phyloP scores from a whole-genome alignment of 1,284 basidiomycete genomes.

The Boletus nobilissimus region DNA sequence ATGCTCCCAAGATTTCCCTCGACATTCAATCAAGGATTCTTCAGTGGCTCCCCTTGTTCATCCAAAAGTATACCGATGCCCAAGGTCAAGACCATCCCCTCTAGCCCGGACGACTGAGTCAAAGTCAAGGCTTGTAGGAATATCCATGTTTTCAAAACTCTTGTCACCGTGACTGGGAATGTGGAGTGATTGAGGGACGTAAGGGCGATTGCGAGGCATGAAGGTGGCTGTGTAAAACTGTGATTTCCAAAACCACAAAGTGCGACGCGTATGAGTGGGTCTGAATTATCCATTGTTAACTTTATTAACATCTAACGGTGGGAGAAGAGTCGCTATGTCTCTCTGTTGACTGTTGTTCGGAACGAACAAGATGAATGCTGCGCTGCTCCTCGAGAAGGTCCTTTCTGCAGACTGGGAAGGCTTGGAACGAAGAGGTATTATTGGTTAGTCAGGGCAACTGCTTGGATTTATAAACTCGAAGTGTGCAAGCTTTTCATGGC shows the following conservation, averaged over 20 bases:
- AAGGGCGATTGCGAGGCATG: neutral
- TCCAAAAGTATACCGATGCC: neutral
- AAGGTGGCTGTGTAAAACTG: neutral
- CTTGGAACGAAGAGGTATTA: conserved; percentile 11
- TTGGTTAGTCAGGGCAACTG: neutral
- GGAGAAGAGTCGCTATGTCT: neutral
- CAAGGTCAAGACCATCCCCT: neutral
- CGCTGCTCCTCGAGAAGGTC: conserved; percentile 7
- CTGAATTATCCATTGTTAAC: too few relatives aligned
- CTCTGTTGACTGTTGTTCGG: conserved; percentile 12
- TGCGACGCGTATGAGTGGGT: conserved; percentile 17
- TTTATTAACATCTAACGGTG: neutral
- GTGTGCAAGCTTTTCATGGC: neutral
- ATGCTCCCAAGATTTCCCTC: neutral
- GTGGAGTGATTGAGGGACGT: neutral
- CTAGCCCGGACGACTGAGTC: neutral
- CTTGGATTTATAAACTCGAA: neutral
- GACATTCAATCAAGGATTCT: conserved; percentile 5
- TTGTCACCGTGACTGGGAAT: neutral
- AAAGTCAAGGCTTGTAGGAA: conserved; percentile 11
- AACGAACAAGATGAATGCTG: neutral
- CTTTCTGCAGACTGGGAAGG: neutral
- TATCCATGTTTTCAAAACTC: conserved; percentile 8
- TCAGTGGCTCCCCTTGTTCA: conserved; percentile 13
- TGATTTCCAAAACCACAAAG: neutral